Conservation (phyloP, 2,329 filamentous ascomycete genomes). For the Diaporthe citrichinensis region DNA sequence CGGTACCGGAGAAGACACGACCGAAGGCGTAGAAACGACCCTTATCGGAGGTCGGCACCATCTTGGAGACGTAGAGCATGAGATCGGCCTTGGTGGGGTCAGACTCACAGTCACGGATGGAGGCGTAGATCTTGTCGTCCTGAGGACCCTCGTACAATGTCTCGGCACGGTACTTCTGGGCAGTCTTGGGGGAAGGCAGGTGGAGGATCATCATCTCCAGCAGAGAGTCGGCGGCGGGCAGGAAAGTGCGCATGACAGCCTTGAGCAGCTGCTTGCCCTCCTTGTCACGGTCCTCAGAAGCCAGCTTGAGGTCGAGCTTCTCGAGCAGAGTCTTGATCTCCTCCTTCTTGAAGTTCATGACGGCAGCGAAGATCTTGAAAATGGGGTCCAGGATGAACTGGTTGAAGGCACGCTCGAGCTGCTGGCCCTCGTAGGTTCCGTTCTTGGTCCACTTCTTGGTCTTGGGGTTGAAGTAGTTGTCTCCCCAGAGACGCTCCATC, state of each 20-base stretch:
- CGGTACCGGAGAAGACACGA: constrained; percentile 99
- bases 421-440: constrained; percentile 85
- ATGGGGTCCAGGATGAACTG: constrained; percentile 99
- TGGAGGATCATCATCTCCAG: constrained; percentile 99
- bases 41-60: constrained; percentile 99
- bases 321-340: constrained; percentile 85
- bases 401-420: constrained; percentile 98
- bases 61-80: constrained; percentile 99
- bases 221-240: constrained; percentile 97
- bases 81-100: constrained; percentile 92
- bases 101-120: constrained; percentile 90
- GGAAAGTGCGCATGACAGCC: constrained; percentile 98
- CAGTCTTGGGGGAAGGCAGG: constrained; percentile 94
- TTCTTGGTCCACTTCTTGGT: constrained; percentile 99
- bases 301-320: constrained; percentile 97
- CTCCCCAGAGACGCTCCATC: constrained; percentile 99
- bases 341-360: constrained; percentile 99
- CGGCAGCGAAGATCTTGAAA: constrained; percentile 96
- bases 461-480: constrained; percentile 99
- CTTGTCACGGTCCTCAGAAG: constrained; percentile 87
- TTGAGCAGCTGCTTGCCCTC: constrained; percentile 99
- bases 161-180: constrained; percentile 98
- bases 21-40: constrained; percentile 99
- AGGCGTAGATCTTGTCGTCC: constrained; percentile 93
- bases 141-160: constrained; percentile 97